Evolutionary conservation across 495 filamentous ascomycete genomes (phyloP).

Genomic region (Corynascus novoguineensis): DNA sequence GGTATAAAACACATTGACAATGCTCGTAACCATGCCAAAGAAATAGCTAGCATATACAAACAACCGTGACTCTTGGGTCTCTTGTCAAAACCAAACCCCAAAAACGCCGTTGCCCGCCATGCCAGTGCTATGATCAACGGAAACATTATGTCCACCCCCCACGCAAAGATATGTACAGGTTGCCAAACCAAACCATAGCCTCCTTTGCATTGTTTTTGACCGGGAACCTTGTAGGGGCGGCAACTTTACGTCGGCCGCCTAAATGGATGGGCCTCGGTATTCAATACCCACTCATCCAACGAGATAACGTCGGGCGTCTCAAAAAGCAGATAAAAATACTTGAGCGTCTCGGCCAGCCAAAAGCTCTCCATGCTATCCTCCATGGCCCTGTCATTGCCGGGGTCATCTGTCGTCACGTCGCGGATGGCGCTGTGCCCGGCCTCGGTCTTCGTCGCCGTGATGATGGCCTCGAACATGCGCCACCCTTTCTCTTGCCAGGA

Average conservation of each 20-base stretch:
- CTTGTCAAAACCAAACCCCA: not conserved
- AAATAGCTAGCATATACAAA: not conserved
- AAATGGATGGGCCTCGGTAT: slow-evolving; percentile 56
- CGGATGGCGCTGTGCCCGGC: slow-evolving; percentile 67
- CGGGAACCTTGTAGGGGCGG: not conserved
- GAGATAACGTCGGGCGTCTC: slow-evolving; percentile 65
- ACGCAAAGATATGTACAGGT: not conserved
- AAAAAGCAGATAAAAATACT: slow-evolving; percentile 92
- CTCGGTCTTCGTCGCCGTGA: slow-evolving; percentile 58
- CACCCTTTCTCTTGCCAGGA: slow-evolving; percentile 82
- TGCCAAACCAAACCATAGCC: too few species aligned
- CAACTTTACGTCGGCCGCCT: slow-evolving; percentile 37
- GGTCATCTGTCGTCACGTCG: slow-evolving; percentile 49
- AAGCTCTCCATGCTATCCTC: slow-evolving; percentile 58
- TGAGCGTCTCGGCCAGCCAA: slow-evolving; percentile 75
- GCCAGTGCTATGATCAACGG: not conserved
- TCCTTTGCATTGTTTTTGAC: too few species aligned
- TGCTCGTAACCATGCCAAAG: too few species aligned
- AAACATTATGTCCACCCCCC: not conserved
- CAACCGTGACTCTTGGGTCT: not conserved
- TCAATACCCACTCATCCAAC: slow-evolving; percentile 81
- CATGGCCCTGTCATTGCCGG: slow-evolving; percentile 1
- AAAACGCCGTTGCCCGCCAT: not conserved
- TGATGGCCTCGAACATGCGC: slow-evolving; percentile 79
- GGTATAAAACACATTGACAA: not conserved